These are phyloP conservation scores for Penicillium aurantiogriseum DNA, from an alignment of 2,329 filamentous ascomycete species.

Conservation along the genomic window DNA sequence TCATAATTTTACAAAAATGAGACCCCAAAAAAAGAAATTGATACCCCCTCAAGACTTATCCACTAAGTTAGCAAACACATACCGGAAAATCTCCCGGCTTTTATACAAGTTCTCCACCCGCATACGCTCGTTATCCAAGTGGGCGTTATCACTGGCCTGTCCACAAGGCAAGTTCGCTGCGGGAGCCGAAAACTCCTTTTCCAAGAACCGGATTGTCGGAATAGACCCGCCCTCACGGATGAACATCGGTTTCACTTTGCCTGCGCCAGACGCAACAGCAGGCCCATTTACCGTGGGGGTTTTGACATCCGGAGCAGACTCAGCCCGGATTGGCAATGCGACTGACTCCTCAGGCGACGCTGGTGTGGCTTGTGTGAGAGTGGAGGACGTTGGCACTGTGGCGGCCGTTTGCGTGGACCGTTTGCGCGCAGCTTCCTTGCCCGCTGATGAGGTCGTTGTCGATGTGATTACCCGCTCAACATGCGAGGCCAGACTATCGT, in stretches of 20 bases:
- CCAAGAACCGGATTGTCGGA: slow-evolving; percentile 86
- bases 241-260: slow-evolving; percentile 64
- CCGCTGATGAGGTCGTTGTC: slow-evolving; percentile 35
- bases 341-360: slow-evolving; percentile 12
- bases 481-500: slow-evolving; percentile 41
- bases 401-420: slow-evolving; percentile 25
- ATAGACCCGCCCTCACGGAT: slow-evolving; percentile 96
- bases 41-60: slow-evolving; percentile 22
- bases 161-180: slow-evolving; percentile 93
- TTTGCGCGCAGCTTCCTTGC: slow-evolving; percentile 30
- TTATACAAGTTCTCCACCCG: slow-evolving; percentile 84
- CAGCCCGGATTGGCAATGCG: slow-evolving; percentile 11
- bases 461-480: slow-evolving; percentile 42
- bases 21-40: neutral
- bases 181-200: slow-evolving; percentile 88
- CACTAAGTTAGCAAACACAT: slow-evolving; percentile 71
- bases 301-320: slow-evolving; percentile 4
- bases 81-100: slow-evolving; percentile 85
- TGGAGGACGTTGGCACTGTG: slow-evolving; percentile 42
- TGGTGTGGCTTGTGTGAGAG: slow-evolving; percentile 32
- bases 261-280: neutral
- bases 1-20: neutral
- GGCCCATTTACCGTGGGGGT: neutral
- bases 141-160: slow-evolving; percentile 88
- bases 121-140: slow-evolving; percentile 93